Conservation (phyloP, 2,329 filamentous ascomycete genomes). For the Metarhizium anisopliae region DNA sequence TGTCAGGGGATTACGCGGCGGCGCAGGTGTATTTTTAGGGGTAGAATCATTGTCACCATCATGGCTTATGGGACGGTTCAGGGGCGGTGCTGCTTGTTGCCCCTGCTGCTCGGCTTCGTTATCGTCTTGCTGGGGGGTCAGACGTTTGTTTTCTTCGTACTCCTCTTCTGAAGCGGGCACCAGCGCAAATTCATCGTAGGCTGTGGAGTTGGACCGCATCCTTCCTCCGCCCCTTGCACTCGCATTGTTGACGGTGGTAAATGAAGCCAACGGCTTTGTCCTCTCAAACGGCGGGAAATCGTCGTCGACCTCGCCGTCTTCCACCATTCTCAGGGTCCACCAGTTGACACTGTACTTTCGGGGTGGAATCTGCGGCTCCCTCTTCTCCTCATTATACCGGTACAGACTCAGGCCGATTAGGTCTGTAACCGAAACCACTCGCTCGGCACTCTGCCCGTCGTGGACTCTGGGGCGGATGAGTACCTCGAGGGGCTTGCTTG, state of each 20-base stretch:
- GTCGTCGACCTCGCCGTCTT: conserved; percentile 76
- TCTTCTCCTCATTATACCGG: conserved; percentile 68
- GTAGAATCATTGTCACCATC: conserved; percentile 11
- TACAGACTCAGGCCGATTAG: conserved; percentile 74
- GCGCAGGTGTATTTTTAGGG: conserved; percentile 15
- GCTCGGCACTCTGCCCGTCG: conserved; percentile 51
- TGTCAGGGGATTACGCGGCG: conserved; percentile 22
- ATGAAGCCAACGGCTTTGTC: conserved; percentile 65
- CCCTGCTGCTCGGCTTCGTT: conserved; percentile 38
- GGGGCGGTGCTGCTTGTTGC: conserved; percentile 1
- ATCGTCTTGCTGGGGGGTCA: conserved; percentile 58
- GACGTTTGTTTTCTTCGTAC: conserved; percentile 57
- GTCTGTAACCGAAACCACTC: conserved; percentile 64
- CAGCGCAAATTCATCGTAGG: conserved; percentile 75
- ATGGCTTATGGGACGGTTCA: not conserved
- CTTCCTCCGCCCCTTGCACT: conserved; percentile 56
- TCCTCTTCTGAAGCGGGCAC: conserved; percentile 62
- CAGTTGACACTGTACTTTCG: conserved; percentile 70
- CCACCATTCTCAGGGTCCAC: conserved; percentile 77
- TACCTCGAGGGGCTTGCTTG: conserved; percentile 60
- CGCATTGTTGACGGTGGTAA: conserved; percentile 75
- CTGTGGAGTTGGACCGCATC: conserved; percentile 61
- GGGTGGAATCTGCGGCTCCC: conserved; percentile 54
- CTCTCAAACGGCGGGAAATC: conserved; percentile 74
- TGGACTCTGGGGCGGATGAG: conserved; percentile 62